These are phyloP conservation scores for Phytophthora foliorum DNA, from an alignment of 352 stramenopile genomes.

Conservation along the genomic window DNA sequence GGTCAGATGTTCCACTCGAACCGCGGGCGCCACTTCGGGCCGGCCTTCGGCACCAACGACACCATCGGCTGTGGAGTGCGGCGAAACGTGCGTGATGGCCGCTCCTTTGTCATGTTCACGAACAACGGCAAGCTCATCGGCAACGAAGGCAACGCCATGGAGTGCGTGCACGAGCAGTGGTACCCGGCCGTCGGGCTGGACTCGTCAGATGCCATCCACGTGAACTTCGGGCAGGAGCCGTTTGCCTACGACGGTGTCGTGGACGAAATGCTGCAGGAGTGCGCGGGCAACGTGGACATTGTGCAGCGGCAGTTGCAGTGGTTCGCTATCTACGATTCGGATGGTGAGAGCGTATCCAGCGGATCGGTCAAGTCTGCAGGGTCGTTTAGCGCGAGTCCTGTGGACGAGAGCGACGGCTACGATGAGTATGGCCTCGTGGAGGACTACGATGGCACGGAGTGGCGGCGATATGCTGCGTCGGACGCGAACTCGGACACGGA, in stretches of 20 bases:
- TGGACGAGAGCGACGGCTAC: constrained; percentile 47
- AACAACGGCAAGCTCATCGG: constrained; percentile 38
- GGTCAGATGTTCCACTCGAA: constrained; percentile 69
- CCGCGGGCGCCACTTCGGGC: constrained; percentile 39
- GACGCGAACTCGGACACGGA: constrained; percentile 37
- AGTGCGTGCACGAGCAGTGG: constrained; percentile 47
- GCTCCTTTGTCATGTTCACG: constrained; percentile 47
- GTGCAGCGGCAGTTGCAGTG: constrained; percentile 42
- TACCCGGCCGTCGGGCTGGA: constrained; percentile 43
- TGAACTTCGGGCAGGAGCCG: constrained; percentile 48
- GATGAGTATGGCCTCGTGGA: constrained; percentile 45
- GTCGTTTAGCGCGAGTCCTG: constrained; percentile 10
- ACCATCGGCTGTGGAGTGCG: constrained; percentile 45
- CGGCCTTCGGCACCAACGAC: constrained; percentile 37
- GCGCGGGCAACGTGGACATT: constrained; percentile 27
- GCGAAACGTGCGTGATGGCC: constrained; percentile 27
- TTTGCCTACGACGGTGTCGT: constrained; percentile 45
- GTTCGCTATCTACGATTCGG: constrained; percentile 44
- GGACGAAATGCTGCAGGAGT: constrained; percentile 42
- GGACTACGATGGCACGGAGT: constrained; percentile 37
- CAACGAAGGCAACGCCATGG: constrained; percentile 20
- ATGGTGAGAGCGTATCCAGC: constrained; percentile 33
- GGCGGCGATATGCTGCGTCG: constrained; percentile 25
- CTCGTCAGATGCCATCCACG: constrained; percentile 39
- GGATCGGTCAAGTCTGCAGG: constrained; percentile 12